Evolutionary conservation across 2,329 filamentous ascomycete species (phyloP).

Genomic region (Aspergillus felis): DNA sequence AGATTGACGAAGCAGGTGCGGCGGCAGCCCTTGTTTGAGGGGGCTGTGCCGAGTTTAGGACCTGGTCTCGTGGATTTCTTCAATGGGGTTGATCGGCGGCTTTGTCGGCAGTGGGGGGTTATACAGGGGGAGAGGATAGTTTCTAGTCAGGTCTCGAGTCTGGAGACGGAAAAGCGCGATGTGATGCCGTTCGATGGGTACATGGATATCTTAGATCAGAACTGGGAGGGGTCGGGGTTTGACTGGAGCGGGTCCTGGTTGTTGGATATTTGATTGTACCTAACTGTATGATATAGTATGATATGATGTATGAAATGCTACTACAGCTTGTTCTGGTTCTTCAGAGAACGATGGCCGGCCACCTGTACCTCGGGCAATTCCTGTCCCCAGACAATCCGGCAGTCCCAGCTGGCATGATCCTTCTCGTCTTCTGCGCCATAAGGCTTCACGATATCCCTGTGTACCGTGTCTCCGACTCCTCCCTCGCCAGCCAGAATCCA

Average conservation of each 20-base stretch:
- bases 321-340: not conserved
- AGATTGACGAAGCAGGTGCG: constrained; percentile 23
- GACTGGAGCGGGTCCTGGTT: constrained; percentile 26
- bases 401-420: constrained; percentile 24
- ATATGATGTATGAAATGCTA: not conserved
- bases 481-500: constrained; percentile 32
- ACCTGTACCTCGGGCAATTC: constrained; percentile 17
- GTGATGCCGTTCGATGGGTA: constrained; percentile 14
- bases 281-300: not conserved
- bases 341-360: not conserved
- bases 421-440: constrained; percentile 4
- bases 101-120: not conserved
- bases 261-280: constrained; percentile 14
- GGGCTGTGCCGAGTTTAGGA: constrained; percentile 1
- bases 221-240: constrained; percentile 24
- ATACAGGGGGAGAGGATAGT: not conserved
- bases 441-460: constrained; percentile 20
- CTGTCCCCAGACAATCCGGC: constrained; percentile 26
- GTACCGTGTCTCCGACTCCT: constrained; percentile 23
- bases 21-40: constrained; percentile 16
- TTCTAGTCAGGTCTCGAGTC: not conserved
- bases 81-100: not conserved
- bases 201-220: constrained; percentile 17
- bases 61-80: not conserved
- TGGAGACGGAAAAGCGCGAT: not conserved